Evolutionary conservation across 495 filamentous ascomycete species (phyloP), one percentile per base, ranked within the genome.

Genomic region (Bryoglossum gracile): DNA sequence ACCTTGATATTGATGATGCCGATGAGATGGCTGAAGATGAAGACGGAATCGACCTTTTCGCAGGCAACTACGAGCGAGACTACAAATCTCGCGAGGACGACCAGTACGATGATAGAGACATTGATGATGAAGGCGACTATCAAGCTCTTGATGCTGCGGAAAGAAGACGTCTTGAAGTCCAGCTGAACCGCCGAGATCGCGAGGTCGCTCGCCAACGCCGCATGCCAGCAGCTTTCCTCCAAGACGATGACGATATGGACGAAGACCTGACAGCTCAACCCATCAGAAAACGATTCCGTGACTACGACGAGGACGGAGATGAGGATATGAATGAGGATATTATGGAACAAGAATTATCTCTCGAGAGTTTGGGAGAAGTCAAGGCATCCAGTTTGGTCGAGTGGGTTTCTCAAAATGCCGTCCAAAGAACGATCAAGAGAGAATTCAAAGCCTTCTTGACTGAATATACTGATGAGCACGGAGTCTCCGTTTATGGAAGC

Each of bases 361-460:
- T 97, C 11, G 91, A 97, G 69, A 87, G 87, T 13, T 67, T 99
- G 43, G 78, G 85, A 50, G 94, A 99, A 63, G 83, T 97, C 49
- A 99, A 99, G 65, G 91, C 94, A 16, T 76, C 87, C 6, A 92
- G 84, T 56, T 70, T 94, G 56, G 89, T 87, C 13, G 94, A 99
- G 53, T 99, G 94, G 94, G 81, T 99, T 26, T 79, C 86, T 9
- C 84, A 89, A 60, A 87, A 87, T 2, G 82, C 90, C 23, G 94
- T 97, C 4, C 83, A 95, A 61, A 83, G 87, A 57, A 91, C 89
- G 8, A 91, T 99, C 64, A 89, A 88, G 57, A 76, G 89, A 55
- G 91, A 97, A 64, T 99, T 99, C 78, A 94, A 92, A 66, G 83
- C 87, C 9, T 99, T 99, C 74, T 70, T 99, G 53, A 95, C 94